phyloP scores from a whole-genome alignment of 2,329 filamentous ascomycete genomes.

The Lachnellula cervina region DNA sequence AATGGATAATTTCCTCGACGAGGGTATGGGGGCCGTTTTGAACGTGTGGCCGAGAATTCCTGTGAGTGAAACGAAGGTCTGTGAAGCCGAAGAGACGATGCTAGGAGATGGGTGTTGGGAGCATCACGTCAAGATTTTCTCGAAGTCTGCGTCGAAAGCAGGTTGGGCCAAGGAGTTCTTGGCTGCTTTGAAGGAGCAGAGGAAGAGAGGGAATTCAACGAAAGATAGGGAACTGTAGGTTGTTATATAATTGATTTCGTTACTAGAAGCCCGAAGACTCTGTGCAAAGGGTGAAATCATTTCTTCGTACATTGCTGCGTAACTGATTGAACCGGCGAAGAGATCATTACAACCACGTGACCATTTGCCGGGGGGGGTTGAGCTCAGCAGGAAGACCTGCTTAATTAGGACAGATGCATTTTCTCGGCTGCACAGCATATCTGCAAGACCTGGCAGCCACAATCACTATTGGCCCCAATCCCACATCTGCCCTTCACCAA shows the following conservation, averaged over 20 bases:
- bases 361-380: too few relatives aligned
- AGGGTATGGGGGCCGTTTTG: constrained; percentile 53
- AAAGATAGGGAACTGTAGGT: constrained; percentile 20
- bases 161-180: constrained; percentile 27
- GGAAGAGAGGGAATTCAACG: constrained; percentile 7
- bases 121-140: constrained; percentile 39
- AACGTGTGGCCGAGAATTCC: constrained; percentile 49
- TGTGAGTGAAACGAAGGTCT: constrained; percentile 35
- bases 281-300: too few relatives aligned
- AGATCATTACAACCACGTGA: too few relatives aligned
- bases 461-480: not conserved
- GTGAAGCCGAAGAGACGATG: constrained; percentile 31
- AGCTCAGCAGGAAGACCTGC: not conserved
- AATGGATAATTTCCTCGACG: constrained; percentile 62
- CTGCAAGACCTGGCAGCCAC: not conserved
- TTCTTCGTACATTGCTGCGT: too few relatives aligned
- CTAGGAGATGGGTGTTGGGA: constrained; percentile 54
- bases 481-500: not conserved
- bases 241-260: not conserved
- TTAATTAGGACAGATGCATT: not conserved
- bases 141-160: constrained; percentile 13
- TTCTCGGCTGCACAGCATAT: not conserved
- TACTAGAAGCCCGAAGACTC: not conserved
- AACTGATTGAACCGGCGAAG: too few relatives aligned
- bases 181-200: constrained; percentile 16